Conservation (phyloP, 2,329 filamentous ascomycete genomes). For the Teratosphaeria viscida region DNA sequence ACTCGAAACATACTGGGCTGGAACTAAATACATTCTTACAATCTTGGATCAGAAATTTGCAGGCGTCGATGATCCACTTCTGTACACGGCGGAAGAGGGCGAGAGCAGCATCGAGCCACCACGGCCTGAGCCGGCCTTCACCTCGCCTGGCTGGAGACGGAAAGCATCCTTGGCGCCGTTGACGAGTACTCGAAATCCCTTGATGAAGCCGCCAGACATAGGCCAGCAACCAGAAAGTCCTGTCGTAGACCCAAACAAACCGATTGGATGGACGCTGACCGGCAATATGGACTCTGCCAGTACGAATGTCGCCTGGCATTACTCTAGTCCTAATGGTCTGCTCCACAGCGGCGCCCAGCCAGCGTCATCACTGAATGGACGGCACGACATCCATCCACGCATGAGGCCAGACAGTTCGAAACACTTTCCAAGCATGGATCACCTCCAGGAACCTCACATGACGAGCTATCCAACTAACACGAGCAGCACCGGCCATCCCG, state of each 20-base stretch:
- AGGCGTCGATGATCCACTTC: conserved; percentile 65
- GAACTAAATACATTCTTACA: conserved; percentile 76
- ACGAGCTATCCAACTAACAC: not conserved
- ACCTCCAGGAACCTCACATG: not conserved
- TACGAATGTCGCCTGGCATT: conserved; percentile 73
- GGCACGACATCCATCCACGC: not conserved
- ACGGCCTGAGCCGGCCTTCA: conserved; percentile 38
- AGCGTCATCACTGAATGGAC: not conserved
- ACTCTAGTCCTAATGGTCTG: conserved; percentile 41
- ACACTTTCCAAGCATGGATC: not conserved
- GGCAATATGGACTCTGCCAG: conserved; percentile 78
- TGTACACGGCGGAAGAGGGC: conserved; percentile 63
- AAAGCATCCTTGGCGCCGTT: conserved; percentile 37
- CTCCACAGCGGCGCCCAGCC: conserved; percentile 20
- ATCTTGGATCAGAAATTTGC: conserved; percentile 80
- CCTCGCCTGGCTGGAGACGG: conserved; percentile 41
- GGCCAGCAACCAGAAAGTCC: conserved; percentile 33
- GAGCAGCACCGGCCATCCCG: conserved; percentile 1
- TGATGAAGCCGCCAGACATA: conserved; percentile 7
- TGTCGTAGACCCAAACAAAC: conserved; percentile 41
- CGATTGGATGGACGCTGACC: conserved; percentile 69
- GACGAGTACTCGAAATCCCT: conserved; percentile 15
- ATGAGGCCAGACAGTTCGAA: not conserved
- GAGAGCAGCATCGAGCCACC: conserved; percentile 54
- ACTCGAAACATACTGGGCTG: conserved; percentile 76